Conservation (phyloP, 2,329 filamentous ascomycete species). For the Penicillium griseofulvum region DNA sequence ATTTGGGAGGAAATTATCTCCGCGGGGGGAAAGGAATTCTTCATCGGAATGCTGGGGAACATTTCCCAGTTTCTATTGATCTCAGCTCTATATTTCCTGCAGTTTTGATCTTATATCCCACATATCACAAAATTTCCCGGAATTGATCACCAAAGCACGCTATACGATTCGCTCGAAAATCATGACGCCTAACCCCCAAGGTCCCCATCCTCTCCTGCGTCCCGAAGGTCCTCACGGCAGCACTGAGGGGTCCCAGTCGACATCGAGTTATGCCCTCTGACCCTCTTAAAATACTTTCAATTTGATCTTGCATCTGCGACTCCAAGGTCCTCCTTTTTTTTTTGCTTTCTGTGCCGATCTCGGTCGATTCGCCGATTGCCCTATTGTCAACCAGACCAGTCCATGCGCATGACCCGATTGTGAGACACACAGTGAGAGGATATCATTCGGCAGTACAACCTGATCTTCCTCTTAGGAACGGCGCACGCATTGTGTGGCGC, state of each 20-base stretch:
- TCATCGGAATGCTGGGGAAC: slow-evolving; percentile 7
- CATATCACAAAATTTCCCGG: not conserved
- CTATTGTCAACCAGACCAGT: slow-evolving; percentile 6
- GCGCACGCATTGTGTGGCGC: not conserved
- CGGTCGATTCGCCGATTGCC: slow-evolving; percentile 21
- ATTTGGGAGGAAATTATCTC: not conserved
- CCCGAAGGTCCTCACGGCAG: slow-evolving; percentile 18
- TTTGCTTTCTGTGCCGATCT: slow-evolving; percentile 13
- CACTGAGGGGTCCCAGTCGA: slow-evolving; percentile 1
- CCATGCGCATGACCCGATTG: slow-evolving; percentile 14
- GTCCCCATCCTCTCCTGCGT: slow-evolving; percentile 25
- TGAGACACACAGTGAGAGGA: slow-evolving; percentile 10
- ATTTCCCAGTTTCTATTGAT: not conserved
- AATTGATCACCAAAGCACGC: slow-evolving; percentile 11
- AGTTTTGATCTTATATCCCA: not conserved
- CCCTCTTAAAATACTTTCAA: slow-evolving; percentile 4
- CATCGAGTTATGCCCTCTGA: slow-evolving; percentile 3
- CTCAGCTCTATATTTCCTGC: not conserved
- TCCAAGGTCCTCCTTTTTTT: slow-evolving; percentile 20
- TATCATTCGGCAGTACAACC: not conserved
- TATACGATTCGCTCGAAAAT: slow-evolving; percentile 15
- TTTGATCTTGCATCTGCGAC: not conserved
- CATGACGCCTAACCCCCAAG: slow-evolving; percentile 33
- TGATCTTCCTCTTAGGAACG: not conserved
- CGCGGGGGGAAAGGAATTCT: slow-evolving; percentile 4